phyloP scores from a whole-genome alignment of 169 alveolate species.

The Plasmodium gonderi region DNA sequence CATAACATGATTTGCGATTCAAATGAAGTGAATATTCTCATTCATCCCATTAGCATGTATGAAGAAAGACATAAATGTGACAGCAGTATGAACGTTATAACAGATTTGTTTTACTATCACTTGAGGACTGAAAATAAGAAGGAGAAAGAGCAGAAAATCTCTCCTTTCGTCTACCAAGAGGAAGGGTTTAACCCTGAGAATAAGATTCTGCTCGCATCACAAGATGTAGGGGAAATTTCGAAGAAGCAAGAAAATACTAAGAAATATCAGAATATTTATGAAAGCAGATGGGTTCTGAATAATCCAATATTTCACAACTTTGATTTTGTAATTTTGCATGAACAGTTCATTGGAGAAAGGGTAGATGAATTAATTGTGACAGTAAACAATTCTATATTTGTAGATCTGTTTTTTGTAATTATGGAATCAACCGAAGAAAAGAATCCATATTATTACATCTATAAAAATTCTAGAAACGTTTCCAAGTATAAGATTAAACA shows the following conservation, averaged over 20 bases:
- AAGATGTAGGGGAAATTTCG: neutral
- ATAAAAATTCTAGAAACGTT: constrained; percentile 1
- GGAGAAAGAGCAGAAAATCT: neutral
- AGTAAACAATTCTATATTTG: constrained; percentile 7
- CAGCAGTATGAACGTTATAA: neutral
- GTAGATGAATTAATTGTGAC: constrained; percentile 19
- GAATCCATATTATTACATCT: constrained; percentile 15
- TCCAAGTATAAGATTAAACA: constrained; percentile 3
- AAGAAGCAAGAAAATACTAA: neutral
- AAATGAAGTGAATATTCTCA: neutral
- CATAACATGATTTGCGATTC: neutral
- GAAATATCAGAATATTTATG: constrained; percentile 1
- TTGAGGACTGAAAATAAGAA: neutral
- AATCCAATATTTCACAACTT: constrained; percentile 12
- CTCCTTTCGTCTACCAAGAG: neutral
- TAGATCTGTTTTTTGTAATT: constrained; percentile 30
- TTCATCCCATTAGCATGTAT: constrained; percentile 20
- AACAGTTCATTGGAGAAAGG: neutral
- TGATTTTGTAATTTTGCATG: constrained; percentile 41
- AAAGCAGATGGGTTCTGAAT: constrained; percentile 30
- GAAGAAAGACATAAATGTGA: constrained; percentile 21
- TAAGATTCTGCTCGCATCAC: neutral
- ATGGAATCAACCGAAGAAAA: neutral
- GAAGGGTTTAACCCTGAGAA: neutral
- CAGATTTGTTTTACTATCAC: constrained; percentile 14